Evolutionary conservation across 176 grass and related monocot species (phyloP), one percentile per base, ranked within the genome.

Genomic region (Tuctoria greenei): DNA sequence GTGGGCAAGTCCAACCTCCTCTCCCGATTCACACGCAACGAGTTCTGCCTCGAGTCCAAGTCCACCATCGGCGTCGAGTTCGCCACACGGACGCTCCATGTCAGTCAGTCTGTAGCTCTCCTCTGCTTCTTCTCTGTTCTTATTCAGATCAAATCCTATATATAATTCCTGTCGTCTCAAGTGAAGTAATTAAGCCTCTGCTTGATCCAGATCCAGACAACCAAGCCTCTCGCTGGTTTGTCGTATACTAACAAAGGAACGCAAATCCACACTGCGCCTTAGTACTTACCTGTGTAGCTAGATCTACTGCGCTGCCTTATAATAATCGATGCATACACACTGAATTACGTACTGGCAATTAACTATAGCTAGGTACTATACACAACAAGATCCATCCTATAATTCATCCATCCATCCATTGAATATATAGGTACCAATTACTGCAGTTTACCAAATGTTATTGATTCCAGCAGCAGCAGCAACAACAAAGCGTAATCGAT

Each of bases 1-100:
- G 91, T 94, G 4, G 88, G 91, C 61, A 94, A 94, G 59, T 94
- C 91, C 71, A 94, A 94, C 80, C 79, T 94, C 17, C 85, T 94
- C n/a, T 94, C 91, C 45, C 85, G 91, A 8, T 94, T 94, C 88
- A 94, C 91, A 69, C 91, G 91, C 70, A 88, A 94, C 81, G 88
- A 94, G 71, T 94, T 94, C 88, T 94, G 90, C 82, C 88, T 97
- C 85, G 93, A 97, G 73, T 97, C 93, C 58, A 97, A 97, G 75
- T 97, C 93, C 87, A 97, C 93, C 86, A 97, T 97, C 73, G 93
- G 93, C 85, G 93, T 97, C 72, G 93, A 96, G 81, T 96, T 96
- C 85, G 91, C 91, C 42, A 94, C 91, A 2, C 26, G 79, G 3
- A 87, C 85, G 4, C 73, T 87, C 65, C 85, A 87, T 67, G 85